Conservation (phyloP, 768 basidiomycete genomes). For the Sistotremastrum suecicum region DNA sequence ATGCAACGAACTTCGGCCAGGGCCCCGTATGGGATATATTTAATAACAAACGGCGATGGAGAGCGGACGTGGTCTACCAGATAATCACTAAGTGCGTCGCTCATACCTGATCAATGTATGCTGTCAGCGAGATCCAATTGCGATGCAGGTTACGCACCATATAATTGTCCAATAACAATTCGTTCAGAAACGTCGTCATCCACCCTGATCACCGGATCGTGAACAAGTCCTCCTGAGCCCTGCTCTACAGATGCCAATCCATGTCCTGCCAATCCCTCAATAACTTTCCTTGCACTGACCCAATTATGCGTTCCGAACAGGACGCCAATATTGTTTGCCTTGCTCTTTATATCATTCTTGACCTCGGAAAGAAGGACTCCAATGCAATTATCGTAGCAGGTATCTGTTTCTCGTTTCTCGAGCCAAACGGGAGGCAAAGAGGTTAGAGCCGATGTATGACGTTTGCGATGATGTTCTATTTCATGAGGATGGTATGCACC, state of each 20-base stretch:
- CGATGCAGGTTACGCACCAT: constrained; percentile 35
- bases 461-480: constrained; percentile 17
- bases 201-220: constrained; percentile 25
- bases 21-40: constrained; percentile 65
- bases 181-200: constrained; percentile 44
- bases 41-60: constrained; percentile 56
- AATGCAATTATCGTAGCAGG: constrained; percentile 52
- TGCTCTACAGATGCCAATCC: constrained; percentile 34
- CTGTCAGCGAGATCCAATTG: neutral
- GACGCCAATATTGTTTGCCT: constrained; percentile 34
- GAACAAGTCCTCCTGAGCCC: constrained; percentile 4
- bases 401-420: constrained; percentile 59
- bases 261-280: constrained; percentile 40
- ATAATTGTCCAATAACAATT: constrained; percentile 68
- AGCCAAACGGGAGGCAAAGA: constrained; percentile 51
- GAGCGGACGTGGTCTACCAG: constrained; percentile 40
- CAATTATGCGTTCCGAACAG: constrained; percentile 85
- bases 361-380: constrained; percentile 41
- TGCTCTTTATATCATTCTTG: constrained; percentile 29
- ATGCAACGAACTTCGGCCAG: constrained; percentile 37
- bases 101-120: constrained; percentile 50
- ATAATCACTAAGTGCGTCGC: constrained; percentile 63
- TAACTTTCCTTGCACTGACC: constrained; percentile 45
- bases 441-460: constrained; percentile 42
- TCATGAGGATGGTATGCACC: constrained; percentile 87